These are phyloP conservation scores for Macrolepiota fuliginosa DNA, from an alignment of 768 basidiomycete genomes.

Conservation along the genomic window DNA sequence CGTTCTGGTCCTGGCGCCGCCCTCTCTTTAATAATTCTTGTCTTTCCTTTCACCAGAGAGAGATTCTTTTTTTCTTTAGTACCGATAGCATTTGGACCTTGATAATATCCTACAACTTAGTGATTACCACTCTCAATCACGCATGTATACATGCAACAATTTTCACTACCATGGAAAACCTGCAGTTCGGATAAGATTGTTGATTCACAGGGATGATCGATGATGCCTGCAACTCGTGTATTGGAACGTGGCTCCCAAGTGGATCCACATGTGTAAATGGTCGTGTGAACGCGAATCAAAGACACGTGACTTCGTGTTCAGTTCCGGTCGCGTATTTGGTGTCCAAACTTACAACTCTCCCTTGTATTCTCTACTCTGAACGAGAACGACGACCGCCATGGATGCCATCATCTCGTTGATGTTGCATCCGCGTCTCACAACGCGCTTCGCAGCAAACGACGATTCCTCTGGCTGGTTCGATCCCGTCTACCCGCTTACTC, in stretches of 20 bases:
- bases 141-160: neutral
- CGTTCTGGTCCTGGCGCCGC: neutral
- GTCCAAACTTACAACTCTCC: constrained; percentile 4
- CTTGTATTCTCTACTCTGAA: constrained; percentile 10
- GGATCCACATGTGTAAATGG: neutral
- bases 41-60: neutral
- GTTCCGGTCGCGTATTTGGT: constrained; percentile 21
- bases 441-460: constrained; percentile 47
- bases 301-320: constrained; percentile 2
- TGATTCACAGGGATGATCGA: no score
- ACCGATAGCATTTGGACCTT: constrained; percentile 18
- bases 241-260: no score
- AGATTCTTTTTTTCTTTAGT: constrained; percentile 8
- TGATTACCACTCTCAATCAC: neutral
- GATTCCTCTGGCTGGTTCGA: constrained; percentile 45
- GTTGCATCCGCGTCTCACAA: constrained; percentile 52
- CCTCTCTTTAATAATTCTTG: constrained; percentile 1
- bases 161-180: neutral
- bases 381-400: constrained; percentile 28
- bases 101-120: constrained; percentile 10
- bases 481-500: constrained; percentile 61
- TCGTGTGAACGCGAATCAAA: neutral
- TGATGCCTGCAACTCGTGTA: no score
- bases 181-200: no score
- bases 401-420: constrained; percentile 45